Evolutionary conservation across 441 rosid genomes (phyloP).

Genomic region (Hura crepitans): DNA sequence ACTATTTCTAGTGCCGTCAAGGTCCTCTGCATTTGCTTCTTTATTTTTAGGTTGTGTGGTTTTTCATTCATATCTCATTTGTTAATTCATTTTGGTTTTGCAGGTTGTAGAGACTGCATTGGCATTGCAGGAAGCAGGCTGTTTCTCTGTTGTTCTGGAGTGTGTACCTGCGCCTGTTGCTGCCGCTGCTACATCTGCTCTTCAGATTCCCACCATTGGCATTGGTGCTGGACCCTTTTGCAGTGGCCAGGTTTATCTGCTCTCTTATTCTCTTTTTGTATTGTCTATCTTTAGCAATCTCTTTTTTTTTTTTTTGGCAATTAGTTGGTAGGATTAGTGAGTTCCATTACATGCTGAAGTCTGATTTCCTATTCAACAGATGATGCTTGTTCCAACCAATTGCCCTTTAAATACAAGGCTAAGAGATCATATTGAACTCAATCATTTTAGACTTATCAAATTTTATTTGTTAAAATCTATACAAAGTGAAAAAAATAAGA

Average conservation of each 20-base stretch:
- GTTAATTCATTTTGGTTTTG: conserved; percentile 18
- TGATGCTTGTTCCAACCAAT: not conserved
- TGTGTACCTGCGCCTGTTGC: conserved; percentile 85
- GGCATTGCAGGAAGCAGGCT: conserved; percentile 84
- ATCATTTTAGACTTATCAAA: not conserved
- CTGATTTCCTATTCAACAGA: not conserved
- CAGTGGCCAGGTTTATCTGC: conserved; percentile 68
- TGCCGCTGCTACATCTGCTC: conserved; percentile 87
- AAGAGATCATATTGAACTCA: not conserved
- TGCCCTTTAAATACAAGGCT: not conserved
- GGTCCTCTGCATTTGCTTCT: conserved; percentile 35
- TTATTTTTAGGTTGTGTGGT: not conserved
- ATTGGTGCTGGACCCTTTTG: conserved; percentile 92
- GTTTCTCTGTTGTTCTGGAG: conserved; percentile 82
- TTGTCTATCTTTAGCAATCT: not conserved
- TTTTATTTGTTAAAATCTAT: not conserved
- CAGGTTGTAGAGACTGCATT: conserved; percentile 89
- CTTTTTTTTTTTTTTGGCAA: not conserved
- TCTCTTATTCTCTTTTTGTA: not conserved
- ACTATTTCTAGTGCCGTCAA: conserved; percentile 67
- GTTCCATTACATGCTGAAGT: not conserved
- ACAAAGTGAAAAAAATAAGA: not conserved
- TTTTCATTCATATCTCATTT: not conserved
- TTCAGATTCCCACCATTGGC: conserved; percentile 80
- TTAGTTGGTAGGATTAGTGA: not conserved